Evolutionary conservation across 495 filamentous ascomycete species (phyloP), one percentile per base, ranked within the genome.

Genomic region (Penicillium fimorum): DNA sequence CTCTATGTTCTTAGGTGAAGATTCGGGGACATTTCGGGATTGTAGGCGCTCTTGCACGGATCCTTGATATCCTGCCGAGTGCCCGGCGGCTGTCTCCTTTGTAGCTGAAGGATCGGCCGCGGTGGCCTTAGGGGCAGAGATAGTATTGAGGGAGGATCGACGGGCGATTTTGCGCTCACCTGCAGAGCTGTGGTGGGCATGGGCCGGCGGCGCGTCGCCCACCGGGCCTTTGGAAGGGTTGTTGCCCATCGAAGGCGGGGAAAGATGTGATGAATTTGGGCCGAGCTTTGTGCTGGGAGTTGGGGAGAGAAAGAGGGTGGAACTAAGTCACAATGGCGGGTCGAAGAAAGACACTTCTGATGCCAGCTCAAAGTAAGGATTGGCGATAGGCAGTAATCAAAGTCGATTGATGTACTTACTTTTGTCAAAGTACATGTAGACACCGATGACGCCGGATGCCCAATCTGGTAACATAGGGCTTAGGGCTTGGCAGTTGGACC

Each of bases 181-280:
- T 18, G 64, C 25, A 25, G 69, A 61, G 47, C 58, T 61, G 47
- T 61, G 61, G 38, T 56, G 54, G 40, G 63, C 42, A 50, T 73
- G 64, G 56, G 54, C 62, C 33, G 67, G 56, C 54, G 68, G 69
- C 53, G 55, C 63, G 44, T 76, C 73, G 61, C 68, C 70, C 61
- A 63, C 58, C 44, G 72, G 70, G 63, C 73, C 69, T 64, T 79
- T 79, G 51, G 76, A 79, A 67, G 76, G 76, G 65, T 73, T 79
- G 66, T 79, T 79, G 57, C 76, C 76, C 76, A 79, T 79, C 55
- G 67, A 66, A 67, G 66, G 67, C 57, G 69, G 63, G 63, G 66
- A 46, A 65, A 64, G 57, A 50, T 50, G 38, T 18, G 43, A 30
- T 29, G 17, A 33, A 3, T 33, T 45, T 47, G 27, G 51, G 50